These are phyloP conservation scores for Fusarium albidum DNA, from an alignment of 2,329 filamentous ascomycete genomes.

Conservation along the genomic window DNA sequence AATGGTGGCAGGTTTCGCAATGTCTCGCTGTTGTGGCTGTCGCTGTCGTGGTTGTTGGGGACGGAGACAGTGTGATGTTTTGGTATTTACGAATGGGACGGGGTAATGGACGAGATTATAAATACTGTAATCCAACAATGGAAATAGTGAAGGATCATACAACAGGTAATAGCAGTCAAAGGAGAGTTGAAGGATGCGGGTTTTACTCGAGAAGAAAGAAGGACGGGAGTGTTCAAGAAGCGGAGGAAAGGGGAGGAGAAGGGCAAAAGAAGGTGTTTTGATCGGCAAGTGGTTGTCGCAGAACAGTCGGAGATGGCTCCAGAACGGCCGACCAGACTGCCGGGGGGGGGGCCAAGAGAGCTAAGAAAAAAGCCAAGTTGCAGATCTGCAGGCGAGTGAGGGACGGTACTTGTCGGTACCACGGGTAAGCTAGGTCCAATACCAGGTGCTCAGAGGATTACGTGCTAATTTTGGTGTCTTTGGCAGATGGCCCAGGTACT, in stretches of 20 bases:
- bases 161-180: conserved; percentile 2
- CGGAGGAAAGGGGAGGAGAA: conserved; percentile 10
- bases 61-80: conserved; percentile 1
- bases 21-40: conserved; percentile 3
- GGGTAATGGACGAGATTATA: not conserved
- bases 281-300: conserved; percentile 34
- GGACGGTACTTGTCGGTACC: conserved; percentile 21
- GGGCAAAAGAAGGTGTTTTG: conserved; percentile 23
- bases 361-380: conserved; percentile 41
- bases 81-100: conserved; percentile 21
- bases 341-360: conserved; percentile 15
- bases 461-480: conserved; percentile 12
- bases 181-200: conserved; percentile 19
- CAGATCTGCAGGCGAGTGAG: conserved; percentile 32
- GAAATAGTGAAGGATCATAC: conserved; percentile 7
- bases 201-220: conserved; percentile 8
- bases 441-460: conserved; percentile 13
- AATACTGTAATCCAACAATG: conserved; percentile 1
- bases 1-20: conserved; percentile 8
- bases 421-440: conserved; percentile 6
- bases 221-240: not conserved
- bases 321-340: conserved; percentile 3
- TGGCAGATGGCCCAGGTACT: conserved; percentile 1
- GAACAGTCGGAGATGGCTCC: conserved; percentile 13
- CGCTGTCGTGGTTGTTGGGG: conserved; percentile 8